Evolutionary conservation across 139 green algal genomes (phyloP), one percentile per base, ranked within the genome.

Genomic region (Chlorella sp.): DNA sequence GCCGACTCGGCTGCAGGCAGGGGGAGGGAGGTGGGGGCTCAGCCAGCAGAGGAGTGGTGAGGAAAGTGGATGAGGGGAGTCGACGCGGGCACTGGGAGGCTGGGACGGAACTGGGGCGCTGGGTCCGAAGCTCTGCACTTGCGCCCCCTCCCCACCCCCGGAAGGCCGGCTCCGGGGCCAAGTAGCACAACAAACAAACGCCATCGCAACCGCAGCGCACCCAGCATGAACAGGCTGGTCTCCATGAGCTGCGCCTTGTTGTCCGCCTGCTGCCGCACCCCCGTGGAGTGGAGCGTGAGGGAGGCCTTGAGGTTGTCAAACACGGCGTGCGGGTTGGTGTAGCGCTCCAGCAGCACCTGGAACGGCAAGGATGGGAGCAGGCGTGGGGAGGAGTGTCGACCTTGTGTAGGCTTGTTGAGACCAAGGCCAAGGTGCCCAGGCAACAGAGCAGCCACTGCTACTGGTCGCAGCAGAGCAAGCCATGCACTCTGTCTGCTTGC

Each of bases 211-310:
- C 40, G 3, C 34, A 44, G 13, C 73, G 22, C 73, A 90, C 84
- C 89, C 65, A 92, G 82, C 58, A 85, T 85, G 3, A 92, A 56
- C 34, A 92, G 36, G 26, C 60, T 72, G 20, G 85, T 91, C 77
- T 92, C 89, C 40, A 89, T 80, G n/a, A 73, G 80, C 82, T 90
- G 54, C 76, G 58, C 64, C 70, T 68, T 19, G 34, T 86, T 86
- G 16, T 86, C 81, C 34, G 28, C n/a, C 9, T 60, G 13, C 51
- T 41, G 5, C 22, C 40, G 9, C 60, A 74, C 40, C 22, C 11
- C 77, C 40, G 62, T 74, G 77, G 54, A 85, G 41, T 60, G 36
- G 43, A 90, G 74, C 24, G 19, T 76, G 44, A 90, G 79, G 28
- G 73, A 3, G 17, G n/a, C 28, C 46, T 81, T 85, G 44, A 87